Conservation (phyloP, 1,284 basidiomycete species). For the Macrocystidia cucumis region DNA sequence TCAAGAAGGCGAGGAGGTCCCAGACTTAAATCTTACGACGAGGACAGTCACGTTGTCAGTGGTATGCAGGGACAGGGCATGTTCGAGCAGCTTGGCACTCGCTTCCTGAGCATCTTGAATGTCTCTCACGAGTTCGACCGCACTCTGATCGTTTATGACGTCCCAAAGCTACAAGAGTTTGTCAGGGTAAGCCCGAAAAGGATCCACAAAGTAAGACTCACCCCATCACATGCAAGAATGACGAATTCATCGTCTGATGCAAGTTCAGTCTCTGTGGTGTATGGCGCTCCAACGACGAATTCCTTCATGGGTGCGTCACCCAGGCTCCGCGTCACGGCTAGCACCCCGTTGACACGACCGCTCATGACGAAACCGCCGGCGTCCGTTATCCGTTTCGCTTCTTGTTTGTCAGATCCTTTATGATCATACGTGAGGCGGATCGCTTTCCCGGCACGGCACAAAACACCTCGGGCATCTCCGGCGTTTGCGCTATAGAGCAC, state of each 20-base stretch:
- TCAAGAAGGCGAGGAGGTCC: slow-evolving; percentile 24
- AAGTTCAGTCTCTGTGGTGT: slow-evolving; percentile 94
- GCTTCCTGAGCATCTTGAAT: slow-evolving; percentile 81
- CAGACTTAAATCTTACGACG: slow-evolving; percentile 70
- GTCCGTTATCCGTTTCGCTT: slow-evolving; percentile 95
- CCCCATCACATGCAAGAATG: slow-evolving; percentile 96
- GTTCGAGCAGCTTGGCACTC: slow-evolving; percentile 70
- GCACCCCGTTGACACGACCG: slow-evolving; percentile 93
- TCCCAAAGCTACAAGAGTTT: slow-evolving; percentile 83
- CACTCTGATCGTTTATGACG: slow-evolving; percentile 87
- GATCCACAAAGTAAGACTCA: slow-evolving; percentile 33
- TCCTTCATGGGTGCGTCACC: slow-evolving; percentile 99
- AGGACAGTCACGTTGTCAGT: slow-evolving; percentile 88
- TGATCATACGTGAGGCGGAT: slow-evolving; percentile 97
- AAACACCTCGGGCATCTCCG: slow-evolving; percentile 86
- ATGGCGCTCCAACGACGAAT: slow-evolving; percentile 96
- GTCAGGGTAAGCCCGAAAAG: slow-evolving; percentile 9
- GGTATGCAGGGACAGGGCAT: slow-evolving; percentile 84
- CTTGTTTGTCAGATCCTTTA: slow-evolving; percentile 95
- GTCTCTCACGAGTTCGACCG: slow-evolving; percentile 79
- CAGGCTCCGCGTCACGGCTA: slow-evolving; percentile 93
- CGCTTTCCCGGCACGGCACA: slow-evolving; percentile 86
- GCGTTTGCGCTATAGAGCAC: slow-evolving; percentile 97
- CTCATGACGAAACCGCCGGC: slow-evolving; percentile 99
- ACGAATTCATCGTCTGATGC: slow-evolving; percentile 91